Base-by-base conservation (phyloP, 768 basidiomycete species). In the Mycena vitilis region DNA sequence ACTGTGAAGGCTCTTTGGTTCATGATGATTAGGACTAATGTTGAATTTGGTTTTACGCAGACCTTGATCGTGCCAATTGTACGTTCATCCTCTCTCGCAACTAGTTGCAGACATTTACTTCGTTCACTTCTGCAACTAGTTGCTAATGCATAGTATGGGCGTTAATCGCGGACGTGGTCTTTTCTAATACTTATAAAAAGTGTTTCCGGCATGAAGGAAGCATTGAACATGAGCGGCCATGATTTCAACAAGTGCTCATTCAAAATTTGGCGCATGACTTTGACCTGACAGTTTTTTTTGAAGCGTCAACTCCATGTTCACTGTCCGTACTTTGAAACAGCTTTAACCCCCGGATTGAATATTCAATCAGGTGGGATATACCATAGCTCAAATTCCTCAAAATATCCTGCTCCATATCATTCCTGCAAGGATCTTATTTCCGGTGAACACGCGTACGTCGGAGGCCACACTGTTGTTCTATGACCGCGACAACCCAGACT, bases 201-300 rank as follows among this genome's bases (percentile, higher is more conserved):
- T 76, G 89, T 91, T n/a, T 91, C 89, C 6, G 91, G 91, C 8
- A 91, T 94, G 91, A 88, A 85, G 68, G 89, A 92, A 76, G 91
- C 91, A 23, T 81, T 93, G 44, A 71, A 84, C 63, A 90, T 92
- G 89, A 75, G 81, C 49, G 90, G 89, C 45, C 88, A 84, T 47
- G 82, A 92, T 54, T 87, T 87, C 73, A 91, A 92, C 53, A 71
- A 66, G 68, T 64, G 23, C 42, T 40, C 13, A 38, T 22, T 38
- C 23, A n/a, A 23, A 2, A 5, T 40, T 10, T 25, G 2, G 34
- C 25, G 73, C 85, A 58, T n/a, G 54, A 60, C n/a, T 12, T 22
- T 60, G 40, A 65, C 47, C 44, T 69, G 20, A 59, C 60, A 22
- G 65, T 36, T 42, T 34, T 47, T 23, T 55, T 48, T 15, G 12